These are phyloP conservation scores for Ganoderma meredithae DNA, from an alignment of 1,284 basidiomycete genomes.

Conservation along the genomic window DNA sequence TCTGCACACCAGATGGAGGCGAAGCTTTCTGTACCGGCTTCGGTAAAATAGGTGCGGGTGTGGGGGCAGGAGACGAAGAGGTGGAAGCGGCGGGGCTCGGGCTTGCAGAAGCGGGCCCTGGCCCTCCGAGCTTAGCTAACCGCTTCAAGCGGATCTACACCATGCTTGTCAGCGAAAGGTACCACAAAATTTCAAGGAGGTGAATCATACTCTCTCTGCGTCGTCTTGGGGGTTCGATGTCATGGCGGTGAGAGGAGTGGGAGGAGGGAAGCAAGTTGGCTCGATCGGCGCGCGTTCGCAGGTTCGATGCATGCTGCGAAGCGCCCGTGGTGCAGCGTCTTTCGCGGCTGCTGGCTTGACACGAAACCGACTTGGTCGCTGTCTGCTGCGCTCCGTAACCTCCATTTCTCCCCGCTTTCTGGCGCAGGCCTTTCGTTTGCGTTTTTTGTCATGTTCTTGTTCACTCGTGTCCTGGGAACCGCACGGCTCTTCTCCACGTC, in stretches of 20 bases:
- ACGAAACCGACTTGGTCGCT: conserved; percentile 1
- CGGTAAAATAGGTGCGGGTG: conserved; percentile 29
- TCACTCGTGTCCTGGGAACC: conserved; percentile 36
- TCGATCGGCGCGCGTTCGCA: conserved; percentile 16
- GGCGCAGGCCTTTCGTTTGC: background rate
- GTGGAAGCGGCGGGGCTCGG: conserved; percentile 41
- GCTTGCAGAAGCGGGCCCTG: conserved; percentile 45
- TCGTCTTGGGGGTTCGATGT: conserved; percentile 69
- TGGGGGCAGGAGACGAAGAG: conserved; percentile 24
- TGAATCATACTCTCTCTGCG: conserved; percentile 69
- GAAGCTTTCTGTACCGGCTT: conserved; percentile 29
- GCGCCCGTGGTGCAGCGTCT: conserved; percentile 7
- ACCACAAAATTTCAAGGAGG: conserved; percentile 25
- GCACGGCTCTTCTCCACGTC: conserved; percentile 47
- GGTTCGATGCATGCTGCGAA: background rate
- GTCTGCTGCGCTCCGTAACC: conserved; percentile 10
- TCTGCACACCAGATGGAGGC: conserved; percentile 29
- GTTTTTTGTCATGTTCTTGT: conserved; percentile 34
- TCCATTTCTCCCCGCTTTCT: background rate
- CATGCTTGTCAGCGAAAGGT: background rate
- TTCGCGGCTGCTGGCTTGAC: background rate
- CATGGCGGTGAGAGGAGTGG: conserved; percentile 48
- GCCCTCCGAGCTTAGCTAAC: conserved; percentile 76
- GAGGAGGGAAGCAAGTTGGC: conserved; percentile 11
- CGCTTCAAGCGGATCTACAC: conserved; percentile 87